Conservation (phyloP, 768 basidiomycete genomes). For the Tylopilus subfusipes region DNA sequence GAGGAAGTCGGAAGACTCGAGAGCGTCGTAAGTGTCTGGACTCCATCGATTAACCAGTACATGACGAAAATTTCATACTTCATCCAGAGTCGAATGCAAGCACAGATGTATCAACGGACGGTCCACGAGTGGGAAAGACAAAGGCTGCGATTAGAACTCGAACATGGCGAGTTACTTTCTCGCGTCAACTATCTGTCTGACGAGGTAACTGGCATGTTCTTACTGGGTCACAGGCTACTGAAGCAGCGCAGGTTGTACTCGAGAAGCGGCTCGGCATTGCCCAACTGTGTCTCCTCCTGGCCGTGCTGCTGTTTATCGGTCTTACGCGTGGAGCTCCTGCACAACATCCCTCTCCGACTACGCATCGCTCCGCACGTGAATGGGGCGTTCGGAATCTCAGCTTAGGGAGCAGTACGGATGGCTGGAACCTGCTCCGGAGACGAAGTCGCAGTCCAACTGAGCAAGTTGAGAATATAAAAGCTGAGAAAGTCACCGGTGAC, state of each 20-base stretch:
- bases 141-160: constrained; percentile 59
- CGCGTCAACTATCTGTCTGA: constrained; percentile 73
- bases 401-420: constrained; percentile 51
- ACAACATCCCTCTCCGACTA: constrained; percentile 21
- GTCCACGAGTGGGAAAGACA: constrained; percentile 69
- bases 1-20: constrained; percentile 79
- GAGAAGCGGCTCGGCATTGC: constrained; percentile 90
- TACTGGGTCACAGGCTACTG: neutral
- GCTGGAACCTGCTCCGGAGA: constrained; percentile 20
- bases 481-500: constrained; percentile 15
- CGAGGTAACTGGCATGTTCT: constrained; percentile 51
- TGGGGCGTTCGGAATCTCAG: constrained; percentile 58
- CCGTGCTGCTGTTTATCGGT: constrained; percentile 82
- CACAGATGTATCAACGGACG: constrained; percentile 59
- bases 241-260: constrained; percentile 57
- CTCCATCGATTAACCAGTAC: neutral
- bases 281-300: constrained; percentile 79
- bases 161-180: constrained; percentile 64
- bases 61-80: neutral
- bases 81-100: constrained; percentile 64
- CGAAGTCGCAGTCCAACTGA: constrained; percentile 32
- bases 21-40: constrained; percentile 54
- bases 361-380: constrained; percentile 38
- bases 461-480: constrained; percentile 9
- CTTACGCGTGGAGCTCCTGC: constrained; percentile 67